Conservation (phyloP, 306 rosid genomes). For the Casuarina equisetifolia region DNA sequence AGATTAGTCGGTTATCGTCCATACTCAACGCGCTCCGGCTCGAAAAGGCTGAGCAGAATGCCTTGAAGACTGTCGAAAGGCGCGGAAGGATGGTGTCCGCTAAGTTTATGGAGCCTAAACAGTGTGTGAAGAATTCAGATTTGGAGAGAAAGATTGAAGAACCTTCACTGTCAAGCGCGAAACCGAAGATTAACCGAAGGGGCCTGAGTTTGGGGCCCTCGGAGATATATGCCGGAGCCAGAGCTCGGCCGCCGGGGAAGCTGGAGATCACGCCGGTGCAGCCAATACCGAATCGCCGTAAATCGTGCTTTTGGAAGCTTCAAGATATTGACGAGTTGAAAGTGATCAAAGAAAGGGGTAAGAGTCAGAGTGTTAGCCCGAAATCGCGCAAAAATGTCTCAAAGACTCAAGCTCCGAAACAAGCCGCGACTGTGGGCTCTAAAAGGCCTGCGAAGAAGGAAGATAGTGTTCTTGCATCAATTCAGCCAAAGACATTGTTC, state of each 20-base stretch:
- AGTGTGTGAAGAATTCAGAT: conserved; percentile 29
- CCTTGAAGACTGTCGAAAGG: conserved; percentile 34
- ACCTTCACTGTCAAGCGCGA: conserved; percentile 25
- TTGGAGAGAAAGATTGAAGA: conserved; percentile 40
- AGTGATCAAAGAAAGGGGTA: conserved; percentile 47
- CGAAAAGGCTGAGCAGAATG: conserved; percentile 38
- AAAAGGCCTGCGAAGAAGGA: conserved; percentile 54
- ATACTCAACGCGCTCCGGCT: conserved; percentile 49
- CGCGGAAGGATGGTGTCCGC: conserved; percentile 52
- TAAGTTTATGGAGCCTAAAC: conserved; percentile 58
- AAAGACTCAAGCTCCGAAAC: conserved; percentile 40
- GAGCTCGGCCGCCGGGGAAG: conserved; percentile 45
- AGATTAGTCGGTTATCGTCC: conserved; percentile 46
- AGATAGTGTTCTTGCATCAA: conserved; percentile 37
- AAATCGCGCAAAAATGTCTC: conserved; percentile 44
- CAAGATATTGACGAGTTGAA: conserved; percentile 52
- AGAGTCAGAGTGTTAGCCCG: conserved; percentile 51
- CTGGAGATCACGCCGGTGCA: conserved; percentile 51
- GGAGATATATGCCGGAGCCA: conserved; percentile 52
- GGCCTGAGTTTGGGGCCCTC: conserved; percentile 81
- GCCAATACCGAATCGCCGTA: conserved; percentile 61
- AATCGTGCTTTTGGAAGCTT: conserved; percentile 77
- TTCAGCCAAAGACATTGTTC: conserved; percentile 79
- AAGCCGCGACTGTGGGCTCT: conserved; percentile 46
- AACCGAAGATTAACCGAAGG: conserved; percentile 44